phyloP scores from a whole-genome alignment of 1,284 basidiomycete genomes.

The Chondrostereum purpureum region DNA sequence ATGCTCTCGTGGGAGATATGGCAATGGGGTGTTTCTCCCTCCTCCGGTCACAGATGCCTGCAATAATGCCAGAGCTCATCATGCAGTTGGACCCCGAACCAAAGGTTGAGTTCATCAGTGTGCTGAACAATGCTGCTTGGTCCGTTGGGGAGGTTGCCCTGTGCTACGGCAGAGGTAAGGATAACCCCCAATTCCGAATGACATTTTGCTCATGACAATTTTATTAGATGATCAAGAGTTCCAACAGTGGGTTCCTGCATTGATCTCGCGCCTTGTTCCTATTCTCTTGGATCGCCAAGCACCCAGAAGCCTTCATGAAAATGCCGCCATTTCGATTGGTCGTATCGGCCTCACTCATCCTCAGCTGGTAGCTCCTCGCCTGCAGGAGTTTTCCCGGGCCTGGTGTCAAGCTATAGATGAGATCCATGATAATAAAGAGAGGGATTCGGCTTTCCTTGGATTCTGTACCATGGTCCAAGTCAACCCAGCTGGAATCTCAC shows the following conservation, averaged over 20 bases:
- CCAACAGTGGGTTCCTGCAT: slow-evolving; percentile 80
- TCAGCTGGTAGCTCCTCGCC: slow-evolving; percentile 79
- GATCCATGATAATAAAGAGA: slow-evolving; percentile 99
- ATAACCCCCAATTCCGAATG: slow-evolving; percentile 5
- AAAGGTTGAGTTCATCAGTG: slow-evolving; percentile 88
- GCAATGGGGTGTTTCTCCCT: slow-evolving; percentile 92
- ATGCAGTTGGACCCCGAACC: slow-evolving; percentile 88
- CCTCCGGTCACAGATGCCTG: slow-evolving; percentile 78
- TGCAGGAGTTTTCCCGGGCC: slow-evolving; percentile 86
- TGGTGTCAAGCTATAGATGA: slow-evolving; percentile 99
- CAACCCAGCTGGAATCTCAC: slow-evolving; percentile 87
- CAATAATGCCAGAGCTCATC: slow-evolving; percentile 88
- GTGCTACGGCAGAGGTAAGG: slow-evolving; percentile 71
- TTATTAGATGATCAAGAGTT: slow-evolving; percentile 70
- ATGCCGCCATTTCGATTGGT: slow-evolving; percentile 98
- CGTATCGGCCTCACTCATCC: slow-evolving; percentile 93
- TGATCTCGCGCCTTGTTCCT: slow-evolving; percentile 87
- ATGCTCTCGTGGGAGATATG: slow-evolving; percentile 95
- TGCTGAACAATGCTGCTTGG: slow-evolving; percentile 99
- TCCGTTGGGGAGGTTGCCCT: slow-evolving; percentile 95
- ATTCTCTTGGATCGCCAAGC: slow-evolving; percentile 90
- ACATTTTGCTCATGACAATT: slow-evolving; percentile 10
- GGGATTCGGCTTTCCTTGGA: slow-evolving; percentile 98
- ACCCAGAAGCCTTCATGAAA: slow-evolving; percentile 92
- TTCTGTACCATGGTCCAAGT: slow-evolving; percentile 94